Percentiles rank a stretch among this genome's conserved stretches.
phyloP scores from a whole-genome alignment of 805 yeast species.

The Kodamaea nitidulidarum region DNA sequence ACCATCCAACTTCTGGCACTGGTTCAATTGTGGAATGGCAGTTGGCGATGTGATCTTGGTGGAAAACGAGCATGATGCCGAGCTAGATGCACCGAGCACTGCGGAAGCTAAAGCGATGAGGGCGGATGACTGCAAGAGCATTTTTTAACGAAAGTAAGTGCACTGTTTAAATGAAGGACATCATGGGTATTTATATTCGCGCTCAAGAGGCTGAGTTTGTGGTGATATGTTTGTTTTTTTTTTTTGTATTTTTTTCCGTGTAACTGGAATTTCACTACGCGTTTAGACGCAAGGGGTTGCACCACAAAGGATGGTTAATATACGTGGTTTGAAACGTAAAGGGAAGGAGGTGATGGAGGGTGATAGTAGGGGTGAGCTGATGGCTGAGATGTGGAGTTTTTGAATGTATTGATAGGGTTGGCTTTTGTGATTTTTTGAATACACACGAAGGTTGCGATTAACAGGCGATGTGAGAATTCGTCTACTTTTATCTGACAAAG shows the following conservation, averaged over 20 bases:
- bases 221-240: not conserved
- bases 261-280: slow-evolving; percentile 2
- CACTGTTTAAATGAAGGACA: not conserved
- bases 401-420: too few species aligned
- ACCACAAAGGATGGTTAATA: not conserved
- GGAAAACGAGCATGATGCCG: slow-evolving; percentile 33
- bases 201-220: slow-evolving; percentile 2
- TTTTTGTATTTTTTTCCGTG: slow-evolving; percentile 3
- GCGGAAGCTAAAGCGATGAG: slow-evolving; percentile 8
- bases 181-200: not conserved
- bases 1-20: slow-evolving; percentile 43
- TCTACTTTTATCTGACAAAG: too few species aligned
- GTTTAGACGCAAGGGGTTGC: not conserved
- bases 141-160: not conserved
- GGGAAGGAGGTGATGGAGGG: too few species aligned
- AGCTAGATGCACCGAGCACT: slow-evolving; percentile 3
- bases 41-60: slow-evolving; percentile 39
- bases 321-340: too few species aligned
- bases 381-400: too few species aligned
- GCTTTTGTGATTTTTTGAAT: too few species aligned
- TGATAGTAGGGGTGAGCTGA: too few species aligned
- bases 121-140: slow-evolving; percentile 8
- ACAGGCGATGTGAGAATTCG: too few species aligned
- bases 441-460: too few species aligned
- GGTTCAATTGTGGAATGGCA: slow-evolving; percentile 27